These are phyloP conservation scores for Beta vulgaris DNA, from an alignment of 148 eudicot genomes.

Conservation along the genomic window DNA sequence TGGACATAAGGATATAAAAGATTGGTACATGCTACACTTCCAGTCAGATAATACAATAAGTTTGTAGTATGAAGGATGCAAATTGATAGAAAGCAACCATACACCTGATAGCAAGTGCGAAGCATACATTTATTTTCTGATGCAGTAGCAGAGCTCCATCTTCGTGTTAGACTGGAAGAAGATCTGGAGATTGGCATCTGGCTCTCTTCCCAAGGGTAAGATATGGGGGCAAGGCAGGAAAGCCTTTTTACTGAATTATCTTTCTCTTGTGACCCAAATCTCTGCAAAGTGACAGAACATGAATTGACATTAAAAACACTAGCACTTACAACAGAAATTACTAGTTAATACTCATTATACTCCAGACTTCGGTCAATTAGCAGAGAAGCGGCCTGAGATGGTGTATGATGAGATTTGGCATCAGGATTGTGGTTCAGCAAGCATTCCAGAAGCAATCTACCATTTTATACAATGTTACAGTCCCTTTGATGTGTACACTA, in stretches of 20 bases:
- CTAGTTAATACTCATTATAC: too few species aligned
- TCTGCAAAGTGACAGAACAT: conserved; percentile 50
- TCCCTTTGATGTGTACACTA: background rate
- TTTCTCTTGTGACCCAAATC: conserved; percentile 75
- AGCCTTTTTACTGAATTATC: conserved; percentile 59
- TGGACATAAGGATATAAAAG: too few species aligned
- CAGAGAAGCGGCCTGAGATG: background rate
- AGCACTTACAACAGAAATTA: background rate
- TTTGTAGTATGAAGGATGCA: too few species aligned
- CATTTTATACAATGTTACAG: background rate
- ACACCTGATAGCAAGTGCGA: too few species aligned
- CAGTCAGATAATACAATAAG: too few species aligned
- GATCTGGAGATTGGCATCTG: conserved; percentile 65
- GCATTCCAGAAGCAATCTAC: background rate
- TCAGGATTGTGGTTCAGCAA: background rate
- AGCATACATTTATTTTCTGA: too few species aligned
- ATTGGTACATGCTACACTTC: too few species aligned
- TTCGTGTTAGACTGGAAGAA: conserved; percentile 55
- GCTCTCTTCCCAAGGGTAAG: conserved; percentile 69
- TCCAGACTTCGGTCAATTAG: background rate
- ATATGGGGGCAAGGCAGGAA: conserved; percentile 51
- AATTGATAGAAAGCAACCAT: too few species aligned
- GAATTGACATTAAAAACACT: background rate
- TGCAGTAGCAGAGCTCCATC: conserved; percentile 58
- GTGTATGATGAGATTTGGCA: background rate